Evolutionary conservation across 192 early-diverging fungal genomes (phyloP), one percentile per base, ranked within the genome.

Genomic region (Phlyctochytrium planicorne): DNA sequence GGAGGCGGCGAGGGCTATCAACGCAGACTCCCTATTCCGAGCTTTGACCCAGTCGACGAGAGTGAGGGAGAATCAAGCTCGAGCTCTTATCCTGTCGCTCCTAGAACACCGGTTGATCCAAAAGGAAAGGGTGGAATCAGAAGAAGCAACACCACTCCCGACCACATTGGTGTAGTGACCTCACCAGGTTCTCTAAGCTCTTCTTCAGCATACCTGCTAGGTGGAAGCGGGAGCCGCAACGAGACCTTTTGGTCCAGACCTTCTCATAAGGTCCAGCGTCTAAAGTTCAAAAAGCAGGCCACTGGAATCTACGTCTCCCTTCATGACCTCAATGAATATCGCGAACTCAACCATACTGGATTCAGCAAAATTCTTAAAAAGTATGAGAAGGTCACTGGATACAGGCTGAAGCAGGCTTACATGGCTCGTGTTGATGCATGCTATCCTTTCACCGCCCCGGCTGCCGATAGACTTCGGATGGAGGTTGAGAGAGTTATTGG

Each of bases 301-400:
- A 84, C 90, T 50, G 87, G 94, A 60, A 77, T 95, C 50, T 98
- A 91, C 74, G 91, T 95, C 35, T 68, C 88, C 56, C 79, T 96
- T 0, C 88, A 87, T 30, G 94, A 96, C 65, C 80, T 98, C 14
- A 90, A 92, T 34, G 90, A 92, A 1, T 98, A 90, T 71, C 90
- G 90, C 23, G 87, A 91, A 37, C 84, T 96, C 55, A 96, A 98
- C 84, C 78, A 87, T 66, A 96, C 93, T 0, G 96, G 93, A 20
- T 98, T 96, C 75, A 79, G 83, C 78, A 98, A 98, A 74, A 94
- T 96, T 70, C 76, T 95, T 23, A 98, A 98, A 82, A 98, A 98
- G 81, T 98, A 90, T 70, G 96, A 98, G 78, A 98, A 98, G 75
- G 92, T 98, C 30, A 93, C 91, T 3, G 81, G 86, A 37, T 84